Conservation (phyloP, 306 rosid species). For the Inga laurina region DNA sequence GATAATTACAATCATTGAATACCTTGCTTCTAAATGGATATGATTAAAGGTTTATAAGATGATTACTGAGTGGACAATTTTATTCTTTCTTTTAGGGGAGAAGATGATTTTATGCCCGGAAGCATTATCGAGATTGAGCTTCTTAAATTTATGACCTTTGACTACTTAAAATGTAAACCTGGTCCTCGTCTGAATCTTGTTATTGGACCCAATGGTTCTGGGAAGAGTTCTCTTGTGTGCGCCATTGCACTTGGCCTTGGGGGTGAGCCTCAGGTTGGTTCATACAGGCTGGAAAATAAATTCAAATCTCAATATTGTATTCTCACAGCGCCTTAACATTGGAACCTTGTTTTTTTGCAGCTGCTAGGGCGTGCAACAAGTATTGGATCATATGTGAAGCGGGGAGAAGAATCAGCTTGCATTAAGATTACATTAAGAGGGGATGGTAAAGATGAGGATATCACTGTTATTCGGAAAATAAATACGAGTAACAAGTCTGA, state of each 20-base stretch:
- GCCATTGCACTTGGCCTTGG: constrained; percentile 98
- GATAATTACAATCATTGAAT: background rate
- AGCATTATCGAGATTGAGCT: constrained; percentile 90
- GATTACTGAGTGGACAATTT: constrained; percentile 24
- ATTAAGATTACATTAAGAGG: constrained; percentile 78
- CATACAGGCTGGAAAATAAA: background rate
- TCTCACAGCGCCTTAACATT: constrained; percentile 21
- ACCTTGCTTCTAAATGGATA: background rate
- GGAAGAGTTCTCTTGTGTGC: constrained; percentile 96
- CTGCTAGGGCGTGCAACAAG: constrained; percentile 89
- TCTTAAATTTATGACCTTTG: constrained; percentile 87
- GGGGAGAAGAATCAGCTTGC: constrained; percentile 84
- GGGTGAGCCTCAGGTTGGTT: constrained; percentile 96
- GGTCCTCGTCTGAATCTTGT: constrained; percentile 91
- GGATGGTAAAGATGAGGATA: constrained; percentile 49
- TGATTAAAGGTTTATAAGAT: background rate
- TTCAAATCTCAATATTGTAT: background rate
- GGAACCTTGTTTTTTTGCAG: constrained; percentile 44
- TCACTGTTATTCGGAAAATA: constrained; percentile 67
- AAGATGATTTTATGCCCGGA: constrained; percentile 96
- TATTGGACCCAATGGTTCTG: constrained; percentile 96
- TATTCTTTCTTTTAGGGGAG: constrained; percentile 65
- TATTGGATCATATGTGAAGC: constrained; percentile 83
- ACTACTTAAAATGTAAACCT: constrained; percentile 75
- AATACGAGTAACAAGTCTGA: constrained; percentile 81